Base-by-base conservation (phyloP, 2,329 filamentous ascomycete genomes). In the Curvularia hawaiiensis region DNA sequence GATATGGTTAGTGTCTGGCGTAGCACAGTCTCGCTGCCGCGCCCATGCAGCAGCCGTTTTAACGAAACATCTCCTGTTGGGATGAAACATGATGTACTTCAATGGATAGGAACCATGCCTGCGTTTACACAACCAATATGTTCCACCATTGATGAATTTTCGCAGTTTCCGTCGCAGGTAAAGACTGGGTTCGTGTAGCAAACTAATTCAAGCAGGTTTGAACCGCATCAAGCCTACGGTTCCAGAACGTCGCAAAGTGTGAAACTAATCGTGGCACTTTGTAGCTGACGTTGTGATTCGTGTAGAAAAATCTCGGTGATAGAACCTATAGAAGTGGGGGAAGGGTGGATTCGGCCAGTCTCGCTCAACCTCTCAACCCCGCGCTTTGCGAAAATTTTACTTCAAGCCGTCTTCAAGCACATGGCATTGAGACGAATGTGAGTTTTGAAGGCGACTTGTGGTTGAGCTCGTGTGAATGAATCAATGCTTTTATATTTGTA, bases 61-160 rank as follows among this genome's bases (percentile, higher is more conserved):
- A 33, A 47, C 44, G 28, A 31, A 47, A 47, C 44, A 47, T 18
- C 14, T 33, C 11, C 18, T 16, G 44, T 28, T 28, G 28, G 22
- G 10, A 33, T 47, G 44, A 47, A 47, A 47, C 44, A 47, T 16
- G 11, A 47, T 47, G 28, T 12, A 47, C 44, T 47, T 47, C 44
- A 33, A 47, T 18, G n/a, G 4, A 3, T 16, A n/a, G 24, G 24
- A 44, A 44, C n/a, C 41, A 44, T 14, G n/a, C 14, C 3, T n/a
- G 41, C n/a, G 41, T 9, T n/a, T 16, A n/a, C 16, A 28, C 10
- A 3, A 26, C 16, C 41, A 20, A 28, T 10, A n/a, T 8, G 22
- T 44, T 26, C 12, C 41, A 44, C 41, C 12, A 10, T 26, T 26
- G 14, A 28, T 10, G 14, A n/a, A 28, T 44, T 16, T n/a, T 20